These are phyloP conservation scores for Nakazawaea ishiwadae DNA, from an alignment of 805 yeast species.

Conservation along the genomic window DNA sequence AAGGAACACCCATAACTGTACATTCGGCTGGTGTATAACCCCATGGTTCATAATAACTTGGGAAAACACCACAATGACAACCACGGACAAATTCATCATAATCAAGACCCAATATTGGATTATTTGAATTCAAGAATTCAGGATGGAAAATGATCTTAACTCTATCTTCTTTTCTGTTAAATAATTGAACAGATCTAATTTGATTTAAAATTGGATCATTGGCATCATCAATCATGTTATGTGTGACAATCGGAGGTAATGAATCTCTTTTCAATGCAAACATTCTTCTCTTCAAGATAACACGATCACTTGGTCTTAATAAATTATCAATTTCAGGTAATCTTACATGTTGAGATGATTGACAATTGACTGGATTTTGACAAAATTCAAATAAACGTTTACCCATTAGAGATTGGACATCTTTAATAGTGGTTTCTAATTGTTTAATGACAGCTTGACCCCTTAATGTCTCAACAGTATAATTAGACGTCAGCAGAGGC, in stretches of 20 bases:
- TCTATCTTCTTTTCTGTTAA: slow-evolving; percentile 84
- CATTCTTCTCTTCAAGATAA: slow-evolving; percentile 84
- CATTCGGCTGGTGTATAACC: slow-evolving; percentile 99
- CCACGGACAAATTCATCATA: slow-evolving; percentile 98
- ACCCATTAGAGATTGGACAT: slow-evolving; percentile 83
- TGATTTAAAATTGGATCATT: slow-evolving; percentile 89
- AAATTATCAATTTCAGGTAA: slow-evolving; percentile 79
- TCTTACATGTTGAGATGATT: slow-evolving; percentile 21
- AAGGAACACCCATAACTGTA: slow-evolving; percentile 99
- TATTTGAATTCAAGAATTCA: slow-evolving; percentile 89
- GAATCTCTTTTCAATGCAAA: slow-evolving; percentile 87
- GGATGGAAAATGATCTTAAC: slow-evolving; percentile 98
- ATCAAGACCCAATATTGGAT: slow-evolving; percentile 89
- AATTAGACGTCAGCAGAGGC: slow-evolving; percentile 95
- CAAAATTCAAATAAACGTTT: slow-evolving; percentile 87
- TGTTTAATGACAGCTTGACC: slow-evolving; percentile 96
- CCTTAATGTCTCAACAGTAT: slow-evolving; percentile 91
- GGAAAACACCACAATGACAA: slow-evolving; percentile 97
- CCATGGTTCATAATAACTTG: slow-evolving; percentile 99
- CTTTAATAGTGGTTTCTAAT: slow-evolving; percentile 81
- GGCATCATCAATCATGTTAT: slow-evolving; percentile 91
- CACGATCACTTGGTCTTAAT: slow-evolving; percentile 82
- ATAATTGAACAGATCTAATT: slow-evolving; percentile 85
- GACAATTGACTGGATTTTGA: slow-evolving; percentile 38
- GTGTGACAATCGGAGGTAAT: slow-evolving; percentile 94